Conservation (phyloP, 73 alveolate species). For the Strombidium stylifer region DNA sequence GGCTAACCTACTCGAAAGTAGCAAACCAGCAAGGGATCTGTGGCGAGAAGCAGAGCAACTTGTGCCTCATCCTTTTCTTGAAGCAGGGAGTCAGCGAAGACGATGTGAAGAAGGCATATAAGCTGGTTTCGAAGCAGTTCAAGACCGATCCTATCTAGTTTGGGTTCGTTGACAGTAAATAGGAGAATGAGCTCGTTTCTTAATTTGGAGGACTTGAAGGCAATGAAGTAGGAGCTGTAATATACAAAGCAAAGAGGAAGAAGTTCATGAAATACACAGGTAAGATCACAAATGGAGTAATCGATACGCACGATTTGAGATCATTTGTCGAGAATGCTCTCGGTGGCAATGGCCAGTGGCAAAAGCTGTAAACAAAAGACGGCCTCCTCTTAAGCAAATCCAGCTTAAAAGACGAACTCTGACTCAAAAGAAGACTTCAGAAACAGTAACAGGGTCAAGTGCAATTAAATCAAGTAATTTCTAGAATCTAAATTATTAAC, state of each 20-base stretch:
- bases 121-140: conserved; percentile 5
- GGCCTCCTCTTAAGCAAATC: too few species aligned
- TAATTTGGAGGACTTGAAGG: conserved; percentile 29
- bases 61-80: conserved; percentile 69
- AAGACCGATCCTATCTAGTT: conserved; percentile 48
- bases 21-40: conserved; percentile 56
- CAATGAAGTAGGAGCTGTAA: conserved; percentile 38
- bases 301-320: conserved; percentile 1
- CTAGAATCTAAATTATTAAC: too few species aligned
- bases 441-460: too few species aligned
- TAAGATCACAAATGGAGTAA: conserved; percentile 18
- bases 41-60: conserved; percentile 50
- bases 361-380: too few species aligned
- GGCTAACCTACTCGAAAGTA: conserved; percentile 47
- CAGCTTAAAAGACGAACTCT: too few species aligned
- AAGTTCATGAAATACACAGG: conserved; percentile 22
- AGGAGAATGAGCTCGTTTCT: conserved; percentile 7
- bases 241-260: conserved; percentile 55
- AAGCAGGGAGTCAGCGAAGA: conserved; percentile 5
- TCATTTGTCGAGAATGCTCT: conserved; percentile 31
- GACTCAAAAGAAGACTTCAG: too few species aligned
- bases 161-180: conserved; percentile 29
- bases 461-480: too few species aligned
- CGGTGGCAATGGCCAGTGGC: conserved; percentile 50
- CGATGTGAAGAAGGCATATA: neutral